Evolutionary conservation across 768 basidiomycete genomes (phyloP).

Genomic region (Cyathus striatus): DNA sequence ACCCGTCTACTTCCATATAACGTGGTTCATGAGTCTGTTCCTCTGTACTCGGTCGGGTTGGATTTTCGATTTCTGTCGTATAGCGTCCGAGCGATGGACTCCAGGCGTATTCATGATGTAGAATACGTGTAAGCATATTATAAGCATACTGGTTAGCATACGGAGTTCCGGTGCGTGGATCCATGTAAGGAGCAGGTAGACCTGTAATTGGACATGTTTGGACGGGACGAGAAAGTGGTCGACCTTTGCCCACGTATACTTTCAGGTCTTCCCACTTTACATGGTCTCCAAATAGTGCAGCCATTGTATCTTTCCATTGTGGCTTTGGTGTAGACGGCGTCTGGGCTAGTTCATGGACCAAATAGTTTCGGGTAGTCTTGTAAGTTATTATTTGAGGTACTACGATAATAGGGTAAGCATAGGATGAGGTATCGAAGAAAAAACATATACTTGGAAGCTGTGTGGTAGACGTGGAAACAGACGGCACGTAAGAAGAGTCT

Average conservation of each 20-base stretch:
- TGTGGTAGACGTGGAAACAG: too few relatives aligned
- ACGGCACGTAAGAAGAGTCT: too few relatives aligned
- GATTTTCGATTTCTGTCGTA: too few relatives aligned
- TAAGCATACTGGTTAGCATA: conserved; percentile 72
- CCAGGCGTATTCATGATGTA: conserved; percentile 74
- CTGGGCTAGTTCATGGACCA: conserved; percentile 61
- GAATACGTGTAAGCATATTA: conserved; percentile 50
- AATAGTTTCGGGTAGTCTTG: conserved; percentile 62
- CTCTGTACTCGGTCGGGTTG: too few relatives aligned
- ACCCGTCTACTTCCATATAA: too few relatives aligned
- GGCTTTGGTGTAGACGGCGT: conserved; percentile 43
- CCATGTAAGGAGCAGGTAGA: conserved; percentile 66
- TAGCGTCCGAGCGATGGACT: conserved; percentile 38
- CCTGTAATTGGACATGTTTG: conserved; percentile 79
- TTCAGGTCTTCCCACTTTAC: conserved; percentile 73
- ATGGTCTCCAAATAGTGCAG: conserved; percentile 81
- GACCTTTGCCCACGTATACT: conserved; percentile 58
- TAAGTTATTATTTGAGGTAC: too few relatives aligned
- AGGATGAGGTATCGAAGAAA: background rate
- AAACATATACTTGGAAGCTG: background rate
- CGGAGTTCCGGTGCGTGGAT: conserved; percentile 76
- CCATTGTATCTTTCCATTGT: conserved; percentile 68
- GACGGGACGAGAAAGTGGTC: conserved; percentile 59
- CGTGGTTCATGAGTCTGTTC: too few relatives aligned
- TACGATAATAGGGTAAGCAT: conserved; percentile 2